Evolutionary conservation across 2,329 filamentous ascomycete genomes (phyloP).

Genomic region (Cephalotrichum gorgonifer): DNA sequence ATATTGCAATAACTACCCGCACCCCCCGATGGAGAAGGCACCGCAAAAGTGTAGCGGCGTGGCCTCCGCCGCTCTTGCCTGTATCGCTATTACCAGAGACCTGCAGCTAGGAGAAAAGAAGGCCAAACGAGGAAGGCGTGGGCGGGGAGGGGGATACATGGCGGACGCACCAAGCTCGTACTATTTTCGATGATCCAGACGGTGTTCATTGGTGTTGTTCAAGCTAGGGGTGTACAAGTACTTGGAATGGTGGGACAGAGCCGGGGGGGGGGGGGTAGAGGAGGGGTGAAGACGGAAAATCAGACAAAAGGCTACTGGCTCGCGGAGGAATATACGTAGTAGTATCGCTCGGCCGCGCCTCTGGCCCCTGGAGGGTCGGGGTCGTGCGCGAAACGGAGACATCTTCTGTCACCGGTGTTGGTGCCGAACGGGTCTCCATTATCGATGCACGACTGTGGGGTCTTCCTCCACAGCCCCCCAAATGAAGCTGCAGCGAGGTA

Average conservation of each 20-base stretch:
- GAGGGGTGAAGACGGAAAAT: not conserved
- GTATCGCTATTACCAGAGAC: not conserved
- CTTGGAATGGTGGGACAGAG: not conserved
- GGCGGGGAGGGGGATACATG: not conserved
- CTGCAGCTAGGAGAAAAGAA: not conserved
- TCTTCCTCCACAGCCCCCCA: not conserved
- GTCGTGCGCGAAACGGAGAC: not conserved
- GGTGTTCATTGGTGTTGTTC: not conserved
- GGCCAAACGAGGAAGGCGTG: not conserved
- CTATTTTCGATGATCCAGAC: not conserved
- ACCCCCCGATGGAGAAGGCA: not conserved
- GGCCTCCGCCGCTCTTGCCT: not conserved
- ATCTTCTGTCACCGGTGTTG: slow-evolving; percentile 1
- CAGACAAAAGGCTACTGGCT: not conserved
- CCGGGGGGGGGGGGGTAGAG: not conserved
- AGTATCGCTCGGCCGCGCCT: too few species aligned
- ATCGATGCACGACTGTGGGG: not conserved
- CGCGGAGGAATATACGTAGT: not conserved
- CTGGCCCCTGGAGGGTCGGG: too few species aligned
- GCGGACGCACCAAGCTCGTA: too few species aligned
- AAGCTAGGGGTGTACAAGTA: not conserved
- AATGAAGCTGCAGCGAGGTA: not conserved
- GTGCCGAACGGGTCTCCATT: not conserved
- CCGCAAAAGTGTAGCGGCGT: not conserved
- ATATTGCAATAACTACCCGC: too few species aligned